Conservation (phyloP, 345 rosid species). For the Turritis glabra region DNA sequence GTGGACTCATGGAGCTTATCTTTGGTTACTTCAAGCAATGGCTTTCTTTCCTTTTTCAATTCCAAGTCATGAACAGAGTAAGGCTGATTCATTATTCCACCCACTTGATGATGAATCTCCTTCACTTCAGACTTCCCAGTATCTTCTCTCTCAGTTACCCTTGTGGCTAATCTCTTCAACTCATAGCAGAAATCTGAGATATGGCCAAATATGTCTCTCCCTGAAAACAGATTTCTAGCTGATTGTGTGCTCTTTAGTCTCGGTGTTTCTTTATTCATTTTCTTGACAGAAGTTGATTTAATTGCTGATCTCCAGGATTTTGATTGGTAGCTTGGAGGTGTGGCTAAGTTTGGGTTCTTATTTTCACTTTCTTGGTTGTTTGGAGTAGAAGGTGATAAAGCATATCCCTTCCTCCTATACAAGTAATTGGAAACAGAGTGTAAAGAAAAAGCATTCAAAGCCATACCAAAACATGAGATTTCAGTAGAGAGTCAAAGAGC, state of each 20-base stretch:
- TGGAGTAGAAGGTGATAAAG: conserved; percentile 42
- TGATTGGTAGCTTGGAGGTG: conserved; percentile 46
- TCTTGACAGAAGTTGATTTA: conserved; percentile 65
- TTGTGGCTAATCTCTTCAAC: conserved; percentile 72
- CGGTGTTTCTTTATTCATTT: conserved; percentile 48
- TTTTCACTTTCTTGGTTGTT: conserved; percentile 58
- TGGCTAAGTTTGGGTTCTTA: conserved; percentile 60
- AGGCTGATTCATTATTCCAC: conserved; percentile 38
- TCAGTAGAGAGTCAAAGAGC: background rate
- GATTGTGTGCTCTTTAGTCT: conserved; percentile 71
- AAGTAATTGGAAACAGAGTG: background rate
- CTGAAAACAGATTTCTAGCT: conserved; percentile 76
- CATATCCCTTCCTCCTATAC: conserved; percentile 64
- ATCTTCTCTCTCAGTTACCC: conserved; percentile 65
- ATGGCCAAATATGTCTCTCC: conserved; percentile 74
- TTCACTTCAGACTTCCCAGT: conserved; percentile 37
- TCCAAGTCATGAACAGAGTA: conserved; percentile 42
- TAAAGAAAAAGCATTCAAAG: background rate
- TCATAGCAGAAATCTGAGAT: conserved; percentile 82
- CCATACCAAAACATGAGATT: background rate
- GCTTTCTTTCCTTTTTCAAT: conserved; percentile 54
- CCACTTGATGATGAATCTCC: conserved; percentile 40
- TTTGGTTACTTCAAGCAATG: conserved; percentile 50
- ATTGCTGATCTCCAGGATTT: conserved; percentile 51
- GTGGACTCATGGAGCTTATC: conserved; percentile 41